Evolutionary conservation across 352 stramenopile genomes (phyloP).

Genomic region (Phytophthora pisi): DNA sequence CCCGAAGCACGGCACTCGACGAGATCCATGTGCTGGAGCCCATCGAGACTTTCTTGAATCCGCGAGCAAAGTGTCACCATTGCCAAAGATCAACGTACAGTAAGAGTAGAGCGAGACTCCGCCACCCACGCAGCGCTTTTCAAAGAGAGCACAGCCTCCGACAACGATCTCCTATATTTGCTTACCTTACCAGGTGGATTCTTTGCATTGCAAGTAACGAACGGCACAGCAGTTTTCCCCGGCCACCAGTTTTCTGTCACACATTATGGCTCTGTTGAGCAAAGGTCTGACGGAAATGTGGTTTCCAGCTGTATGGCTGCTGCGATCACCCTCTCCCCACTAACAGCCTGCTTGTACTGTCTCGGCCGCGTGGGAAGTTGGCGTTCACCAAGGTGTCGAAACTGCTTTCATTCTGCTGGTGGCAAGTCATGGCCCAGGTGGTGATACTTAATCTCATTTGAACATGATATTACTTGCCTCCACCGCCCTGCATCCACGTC

Average conservation of each 20-base stretch:
- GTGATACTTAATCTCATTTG: conserved; percentile 3
- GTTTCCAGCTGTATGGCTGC: conserved; percentile 26
- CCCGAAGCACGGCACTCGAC: conserved; percentile 39
- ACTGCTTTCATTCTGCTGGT: conserved; percentile 3
- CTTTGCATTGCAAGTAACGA: conserved; percentile 21
- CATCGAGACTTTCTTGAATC: conserved; percentile 42
- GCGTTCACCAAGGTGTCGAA: conserved; percentile 3
- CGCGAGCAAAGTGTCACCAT: conserved; percentile 36
- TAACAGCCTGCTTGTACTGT: neutral
- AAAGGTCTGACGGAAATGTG: conserved; percentile 16
- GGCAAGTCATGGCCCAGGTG: neutral
- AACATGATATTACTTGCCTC: neutral
- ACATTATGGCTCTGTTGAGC: conserved; percentile 7
- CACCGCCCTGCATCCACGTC: neutral
- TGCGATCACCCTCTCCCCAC: conserved; percentile 19
- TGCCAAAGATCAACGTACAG: neutral
- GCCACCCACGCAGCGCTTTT: conserved; percentile 16
- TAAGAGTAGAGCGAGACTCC: neutral
- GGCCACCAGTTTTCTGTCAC: conserved; percentile 2
- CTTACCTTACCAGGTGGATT: conserved; percentile 20
- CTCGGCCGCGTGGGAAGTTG: neutral
- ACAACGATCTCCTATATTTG: conserved; percentile 8
- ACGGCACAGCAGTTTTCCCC: conserved; percentile 3
- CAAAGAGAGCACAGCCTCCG: conserved; percentile 17
- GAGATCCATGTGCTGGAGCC: conserved; percentile 61